phyloP scores from a whole-genome alignment of 1,284 basidiomycete genomes.

The Trichosporon sp. region DNA sequence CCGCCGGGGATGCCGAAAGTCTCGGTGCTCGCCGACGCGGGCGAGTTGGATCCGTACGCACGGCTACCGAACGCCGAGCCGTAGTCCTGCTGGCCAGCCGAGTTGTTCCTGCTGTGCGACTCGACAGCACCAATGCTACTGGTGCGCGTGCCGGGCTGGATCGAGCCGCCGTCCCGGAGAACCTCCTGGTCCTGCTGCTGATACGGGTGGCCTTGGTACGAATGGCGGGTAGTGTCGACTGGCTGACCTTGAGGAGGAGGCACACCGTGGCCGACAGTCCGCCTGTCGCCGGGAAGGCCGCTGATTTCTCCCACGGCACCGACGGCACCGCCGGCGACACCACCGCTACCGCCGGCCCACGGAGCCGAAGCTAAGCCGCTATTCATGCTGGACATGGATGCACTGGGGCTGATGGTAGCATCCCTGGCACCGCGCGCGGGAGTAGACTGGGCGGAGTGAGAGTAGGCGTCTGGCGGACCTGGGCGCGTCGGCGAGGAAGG shows the following conservation, averaged over 20 bases:
- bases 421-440: no score
- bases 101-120: not conserved
- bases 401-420: constrained; percentile 11
- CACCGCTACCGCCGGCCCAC: not conserved
- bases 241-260: not conserved
- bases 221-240: not conserved
- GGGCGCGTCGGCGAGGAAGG: constrained; percentile 4
- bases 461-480: not conserved
- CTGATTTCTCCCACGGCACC: not conserved
- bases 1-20: constrained; percentile 13
- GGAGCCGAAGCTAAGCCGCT: constrained; percentile 4
- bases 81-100: not conserved
- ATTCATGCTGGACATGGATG: constrained; percentile 15
- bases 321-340: not conserved
- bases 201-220: not conserved
- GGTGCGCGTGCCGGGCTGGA: constrained; percentile 8
- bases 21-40: constrained; percentile 6
- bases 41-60: constrained; percentile 8
- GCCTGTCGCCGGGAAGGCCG: constrained; percentile 3
- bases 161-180: not conserved
- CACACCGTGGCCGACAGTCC: not conserved
- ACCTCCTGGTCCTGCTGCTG: constrained; percentile 11
- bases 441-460: not conserved
- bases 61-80: constrained; percentile 13
- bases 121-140: constrained; percentile 17